Evolutionary conservation across 1,139 yeast genomes (phyloP), one percentile per base, ranked within the genome.

Genomic region (Saccharomycopsis hybrid): DNA sequence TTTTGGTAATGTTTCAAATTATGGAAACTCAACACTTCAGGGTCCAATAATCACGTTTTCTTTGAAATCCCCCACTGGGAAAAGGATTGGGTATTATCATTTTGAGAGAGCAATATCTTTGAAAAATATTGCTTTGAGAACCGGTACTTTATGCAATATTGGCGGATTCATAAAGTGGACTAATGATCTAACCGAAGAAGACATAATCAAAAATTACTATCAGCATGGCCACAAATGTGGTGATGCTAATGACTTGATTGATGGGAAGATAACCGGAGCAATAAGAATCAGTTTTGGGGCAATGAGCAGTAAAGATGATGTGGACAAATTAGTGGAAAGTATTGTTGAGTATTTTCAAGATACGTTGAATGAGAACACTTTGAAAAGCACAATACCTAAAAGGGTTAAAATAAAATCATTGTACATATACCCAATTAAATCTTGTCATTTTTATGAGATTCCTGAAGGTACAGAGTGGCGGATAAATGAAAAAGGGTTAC

Each of bases 251-350:
- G 75, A 72, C 53, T 48, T 66, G 11, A 60, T 72, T 9, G 55
- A 66, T 35, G 67, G 65, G 1, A 57, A 54, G 30, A 67, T 69
- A 5, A 71, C 73, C 0, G 76, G 76, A 1, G 71, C 65, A 1
- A 58, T 71, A 7, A 59, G 76, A 27, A 61, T 66, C 9, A 68
- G 73, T 50, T 59, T 71, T 42, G 76, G 75, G 2, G 69, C 76
- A 1, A 67, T 67, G 64, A 59, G 67, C 3, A 53, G 58, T 4
- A 27, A 38, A 5, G 54, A 53, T 0, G 76, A 71, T 36, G 61
- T 67, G 11, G 67, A 67, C 33, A 50, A 41, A 8, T 56, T 72
- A 2, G 43, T 62, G 4, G 49, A 50, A 2, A 58, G 60, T 36
- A 52, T 70, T 25, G 41, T 50, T 2, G 65, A 64, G 18, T 65